These are phyloP conservation scores for Dipodascopsis uninucleata DNA, from an alignment of 805 yeast genomes.

Conservation along the genomic window DNA sequence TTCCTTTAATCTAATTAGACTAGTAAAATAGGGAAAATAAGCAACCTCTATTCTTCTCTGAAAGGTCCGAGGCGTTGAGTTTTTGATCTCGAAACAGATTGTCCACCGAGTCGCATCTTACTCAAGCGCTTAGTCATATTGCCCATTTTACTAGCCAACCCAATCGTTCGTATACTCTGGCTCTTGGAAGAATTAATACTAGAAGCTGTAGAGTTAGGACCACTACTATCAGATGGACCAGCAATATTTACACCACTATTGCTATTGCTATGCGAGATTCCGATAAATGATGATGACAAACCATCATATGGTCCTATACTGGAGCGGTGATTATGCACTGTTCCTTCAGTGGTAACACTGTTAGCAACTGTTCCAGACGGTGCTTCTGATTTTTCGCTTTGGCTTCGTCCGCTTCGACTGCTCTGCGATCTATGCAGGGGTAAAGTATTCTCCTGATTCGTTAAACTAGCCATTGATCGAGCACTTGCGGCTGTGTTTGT, in stretches of 20 bases:
- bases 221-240: background rate
- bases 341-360: too few relatives aligned
- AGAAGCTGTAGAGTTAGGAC: background rate
- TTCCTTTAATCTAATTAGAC: too few relatives aligned
- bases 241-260: background rate
- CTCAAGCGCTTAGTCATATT: constrained; percentile 6
- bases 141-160: background rate
- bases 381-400: too few relatives aligned
- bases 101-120: constrained; percentile 1
- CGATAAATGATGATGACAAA: background rate
- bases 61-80: too few relatives aligned
- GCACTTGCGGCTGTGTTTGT: background rate
- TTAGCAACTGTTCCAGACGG: too few relatives aligned
- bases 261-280: background rate
- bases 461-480: background rate
- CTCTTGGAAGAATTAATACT: background rate
- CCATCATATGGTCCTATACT: constrained; percentile 2
- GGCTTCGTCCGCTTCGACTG: too few relatives aligned
- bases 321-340: too few relatives aligned
- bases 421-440: too few relatives aligned
- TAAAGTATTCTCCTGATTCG: too few relatives aligned
- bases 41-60: too few relatives aligned
- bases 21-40: too few relatives aligned
- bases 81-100: too few relatives aligned
- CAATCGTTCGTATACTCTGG: background rate